Percentiles rank a stretch among this genome's conserved stretches.
phyloP scores from a whole-genome alignment of 495 filamentous ascomycete genomes.

The Durotheca rogersii region DNA sequence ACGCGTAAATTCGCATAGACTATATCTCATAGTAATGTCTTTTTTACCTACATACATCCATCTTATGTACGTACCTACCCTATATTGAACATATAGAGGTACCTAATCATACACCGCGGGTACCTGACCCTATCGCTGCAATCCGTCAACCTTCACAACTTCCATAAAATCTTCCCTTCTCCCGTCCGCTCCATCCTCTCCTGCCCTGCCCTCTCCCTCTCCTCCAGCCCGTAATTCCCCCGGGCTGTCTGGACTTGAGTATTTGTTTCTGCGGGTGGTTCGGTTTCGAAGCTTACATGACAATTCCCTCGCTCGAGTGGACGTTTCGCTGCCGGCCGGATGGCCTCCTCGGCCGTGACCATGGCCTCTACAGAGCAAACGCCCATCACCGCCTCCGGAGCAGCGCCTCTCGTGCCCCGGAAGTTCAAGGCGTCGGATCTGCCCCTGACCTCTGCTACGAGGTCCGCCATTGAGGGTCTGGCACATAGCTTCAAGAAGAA shows the following conservation, averaged over 20 bases:
- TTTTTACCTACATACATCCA: no score
- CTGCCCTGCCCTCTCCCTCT: background rate
- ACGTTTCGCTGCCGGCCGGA: slow-evolving; percentile 14
- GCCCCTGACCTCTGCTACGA: slow-evolving; percentile 69
- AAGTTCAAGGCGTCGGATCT: slow-evolving; percentile 85
- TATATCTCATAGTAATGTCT: no score
- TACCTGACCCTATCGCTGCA: background rate
- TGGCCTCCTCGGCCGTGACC: slow-evolving; percentile 29
- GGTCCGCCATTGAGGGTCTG: slow-evolving; percentile 72
- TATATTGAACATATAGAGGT: no score
- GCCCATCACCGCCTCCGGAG: slow-evolving; percentile 36
- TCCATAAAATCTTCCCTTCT: background rate
- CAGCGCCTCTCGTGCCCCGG: slow-evolving; percentile 51
- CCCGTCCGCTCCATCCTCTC: background rate
- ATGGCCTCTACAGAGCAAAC: slow-evolving; percentile 50
- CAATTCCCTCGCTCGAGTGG: slow-evolving; percentile 1
- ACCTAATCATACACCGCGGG: no score
- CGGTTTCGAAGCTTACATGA: slow-evolving; percentile 6
- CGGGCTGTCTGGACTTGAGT: background rate
- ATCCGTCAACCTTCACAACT: background rate
- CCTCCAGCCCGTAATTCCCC: slow-evolving; percentile 1
- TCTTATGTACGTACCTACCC: background rate
- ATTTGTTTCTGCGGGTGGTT: background rate
- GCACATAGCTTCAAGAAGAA: slow-evolving; percentile 87
- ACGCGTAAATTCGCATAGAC: background rate